A percentile compares a stretch with the other conserved stretches of the same genome.
Evolutionary conservation across 331 rosid species (phyloP).

Genomic region (Saraca asoca): DNA sequence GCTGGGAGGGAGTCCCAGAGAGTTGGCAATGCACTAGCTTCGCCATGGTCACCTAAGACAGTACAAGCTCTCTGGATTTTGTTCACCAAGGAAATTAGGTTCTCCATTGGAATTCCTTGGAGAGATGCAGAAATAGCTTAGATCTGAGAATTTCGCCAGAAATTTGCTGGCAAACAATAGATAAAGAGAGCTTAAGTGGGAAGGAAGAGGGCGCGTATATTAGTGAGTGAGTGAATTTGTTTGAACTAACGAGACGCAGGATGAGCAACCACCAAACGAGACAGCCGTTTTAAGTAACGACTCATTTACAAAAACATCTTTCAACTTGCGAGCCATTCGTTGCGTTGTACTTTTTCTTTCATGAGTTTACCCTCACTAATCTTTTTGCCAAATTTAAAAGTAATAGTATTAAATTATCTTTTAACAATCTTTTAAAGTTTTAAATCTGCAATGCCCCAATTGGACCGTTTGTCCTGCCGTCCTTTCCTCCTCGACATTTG

Average conservation of each 20-base stretch:
- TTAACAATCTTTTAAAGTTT: too few relatives aligned
- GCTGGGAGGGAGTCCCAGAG: constrained; percentile 97
- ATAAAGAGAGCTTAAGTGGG: constrained; percentile 26
- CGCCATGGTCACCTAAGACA: constrained; percentile 94
- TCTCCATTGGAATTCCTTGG: constrained; percentile 60
- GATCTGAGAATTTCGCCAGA: constrained; percentile 46
- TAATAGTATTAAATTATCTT: too few relatives aligned
- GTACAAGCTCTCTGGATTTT: constrained; percentile 97
- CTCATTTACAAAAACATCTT: too few relatives aligned
- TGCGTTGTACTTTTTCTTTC: too few relatives aligned
- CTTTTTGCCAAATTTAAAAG: too few relatives aligned
- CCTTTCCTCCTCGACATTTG: too few relatives aligned
- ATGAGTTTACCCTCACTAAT: too few relatives aligned
- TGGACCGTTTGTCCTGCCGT: too few relatives aligned
- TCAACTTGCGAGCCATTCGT: too few relatives aligned
- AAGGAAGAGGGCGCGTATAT: constrained; percentile 26
- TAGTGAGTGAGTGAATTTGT: neutral
- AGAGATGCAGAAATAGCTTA: constrained; percentile 37
- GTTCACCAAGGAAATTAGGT: constrained; percentile 77
- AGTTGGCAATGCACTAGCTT: constrained; percentile 85
- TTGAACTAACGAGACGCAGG: constrained; percentile 3
- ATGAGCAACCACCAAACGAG: neutral
- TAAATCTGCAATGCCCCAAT: too few relatives aligned
- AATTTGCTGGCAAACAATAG: constrained; percentile 35
- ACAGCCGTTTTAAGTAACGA: neutral